Conservation (phyloP, 257 asterid genomes). For the Jasminum sambac region DNA sequence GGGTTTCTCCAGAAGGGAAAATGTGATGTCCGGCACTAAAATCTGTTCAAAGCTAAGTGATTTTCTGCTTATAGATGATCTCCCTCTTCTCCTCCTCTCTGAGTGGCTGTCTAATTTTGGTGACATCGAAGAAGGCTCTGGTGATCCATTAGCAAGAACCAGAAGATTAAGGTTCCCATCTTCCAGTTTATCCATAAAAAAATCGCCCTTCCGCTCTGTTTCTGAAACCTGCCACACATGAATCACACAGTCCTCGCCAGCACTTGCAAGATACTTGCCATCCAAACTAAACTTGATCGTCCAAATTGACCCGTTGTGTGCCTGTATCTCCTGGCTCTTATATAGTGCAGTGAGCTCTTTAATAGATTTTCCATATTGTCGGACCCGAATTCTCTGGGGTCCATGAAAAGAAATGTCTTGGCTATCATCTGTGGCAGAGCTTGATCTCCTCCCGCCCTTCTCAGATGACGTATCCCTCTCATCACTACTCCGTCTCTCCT, state of each 20-base stretch:
- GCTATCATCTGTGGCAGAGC: constrained; percentile 98
- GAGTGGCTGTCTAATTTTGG: constrained; percentile 68
- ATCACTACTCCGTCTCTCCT: constrained; percentile 85
- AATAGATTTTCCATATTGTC: constrained; percentile 84
- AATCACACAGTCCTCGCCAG: constrained; percentile 96
- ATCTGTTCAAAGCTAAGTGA: constrained; percentile 77
- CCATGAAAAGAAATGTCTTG: constrained; percentile 88
- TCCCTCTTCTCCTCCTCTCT: constrained; percentile 84
- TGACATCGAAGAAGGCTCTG: constrained; percentile 69
- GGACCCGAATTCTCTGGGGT: constrained; percentile 78
- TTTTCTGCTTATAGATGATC: constrained; percentile 81
- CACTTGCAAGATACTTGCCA: constrained; percentile 96
- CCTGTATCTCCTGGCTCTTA: constrained; percentile 90
- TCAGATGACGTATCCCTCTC: constrained; percentile 97
- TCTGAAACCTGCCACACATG: constrained; percentile 92
- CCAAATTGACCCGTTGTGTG: constrained; percentile 95
- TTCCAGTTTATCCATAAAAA: constrained; percentile 65
- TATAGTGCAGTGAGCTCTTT: constrained; percentile 85
- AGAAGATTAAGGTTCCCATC: constrained; percentile 79
- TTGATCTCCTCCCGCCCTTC: constrained; percentile 93
- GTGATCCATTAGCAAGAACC: constrained; percentile 74
- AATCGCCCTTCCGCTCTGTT: constrained; percentile 85
- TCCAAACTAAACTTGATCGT: constrained; percentile 94
- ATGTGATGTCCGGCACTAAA: constrained; percentile 79
- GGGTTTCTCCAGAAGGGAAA: constrained; percentile 82